phyloP scores from a whole-genome alignment of 495 filamentous ascomycete genomes.

The Melanomma pulvis-pyrius region DNA sequence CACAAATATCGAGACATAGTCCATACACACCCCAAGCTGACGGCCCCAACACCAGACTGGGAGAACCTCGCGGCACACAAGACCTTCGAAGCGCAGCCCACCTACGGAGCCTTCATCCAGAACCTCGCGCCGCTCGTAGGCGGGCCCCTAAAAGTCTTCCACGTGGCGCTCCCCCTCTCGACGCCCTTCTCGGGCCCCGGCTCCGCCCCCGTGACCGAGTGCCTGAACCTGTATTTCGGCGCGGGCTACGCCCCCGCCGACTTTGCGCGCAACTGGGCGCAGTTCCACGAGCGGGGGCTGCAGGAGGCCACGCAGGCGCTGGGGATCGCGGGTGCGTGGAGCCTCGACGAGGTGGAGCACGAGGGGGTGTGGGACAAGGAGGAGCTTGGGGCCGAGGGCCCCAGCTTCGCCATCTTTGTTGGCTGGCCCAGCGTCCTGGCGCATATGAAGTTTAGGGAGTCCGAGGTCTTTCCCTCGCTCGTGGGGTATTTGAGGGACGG shows the following conservation, averaged over 20 bases:
- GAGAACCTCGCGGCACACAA: conserved; percentile 13
- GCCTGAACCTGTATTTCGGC: conserved; percentile 29
- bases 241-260: background rate
- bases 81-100: conserved; percentile 30
- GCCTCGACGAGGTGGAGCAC: conserved; percentile 48
- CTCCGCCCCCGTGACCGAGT: conserved; percentile 32
- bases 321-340: conserved; percentile 38
- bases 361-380: conserved; percentile 37
- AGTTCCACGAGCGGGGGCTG: conserved; percentile 1
- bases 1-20: too few relatives aligned
- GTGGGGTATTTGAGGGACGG: conserved; percentile 29
- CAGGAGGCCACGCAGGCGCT: conserved; percentile 5
- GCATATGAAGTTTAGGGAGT: conserved; percentile 53
- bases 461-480: conserved; percentile 47
- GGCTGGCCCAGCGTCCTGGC: conserved; percentile 61
- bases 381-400: conserved; percentile 40
- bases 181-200: conserved; percentile 10
- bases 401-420: conserved; percentile 45
- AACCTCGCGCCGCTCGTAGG: conserved; percentile 12
- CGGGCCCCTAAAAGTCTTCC: conserved; percentile 11
- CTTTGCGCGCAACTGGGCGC: conserved; percentile 12
- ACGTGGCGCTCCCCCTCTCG: conserved; percentile 2
- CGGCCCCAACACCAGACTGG: conserved; percentile 35
- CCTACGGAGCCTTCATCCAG: conserved; percentile 28
- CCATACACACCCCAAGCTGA: too few relatives aligned